phyloP scores from a whole-genome alignment of 148 eudicot species.

The Amaranthus cruentus region DNA sequence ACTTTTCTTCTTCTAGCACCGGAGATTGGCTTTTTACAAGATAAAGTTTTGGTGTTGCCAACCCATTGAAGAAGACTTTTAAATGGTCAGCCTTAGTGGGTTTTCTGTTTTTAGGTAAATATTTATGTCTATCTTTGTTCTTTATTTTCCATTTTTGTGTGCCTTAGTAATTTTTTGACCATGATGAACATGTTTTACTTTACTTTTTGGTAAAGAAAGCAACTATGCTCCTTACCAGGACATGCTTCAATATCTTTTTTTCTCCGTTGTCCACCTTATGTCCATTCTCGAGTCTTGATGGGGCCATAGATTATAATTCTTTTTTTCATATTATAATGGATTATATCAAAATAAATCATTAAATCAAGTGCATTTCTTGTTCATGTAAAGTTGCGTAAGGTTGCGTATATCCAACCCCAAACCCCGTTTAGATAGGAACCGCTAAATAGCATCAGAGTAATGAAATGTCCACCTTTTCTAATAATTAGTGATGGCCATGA shows the following conservation, averaged over 20 bases:
- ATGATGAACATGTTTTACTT: not conserved
- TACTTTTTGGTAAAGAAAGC: not conserved
- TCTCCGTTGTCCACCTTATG: not conserved
- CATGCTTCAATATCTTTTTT: not conserved
- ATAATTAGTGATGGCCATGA: too few relatives aligned
- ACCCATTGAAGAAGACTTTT: not conserved
- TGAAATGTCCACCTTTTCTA: too few relatives aligned
- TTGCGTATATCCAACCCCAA: too few relatives aligned
- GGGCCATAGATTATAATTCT: too few relatives aligned
- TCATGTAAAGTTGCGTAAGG: too few relatives aligned
- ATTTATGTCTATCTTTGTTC: not conserved
- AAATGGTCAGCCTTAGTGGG: slow-evolving; percentile 7
- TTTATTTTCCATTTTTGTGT: slow-evolving; percentile 6
- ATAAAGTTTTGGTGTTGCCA: not conserved
- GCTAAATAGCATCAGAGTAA: too few relatives aligned
- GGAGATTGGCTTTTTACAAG: not conserved
- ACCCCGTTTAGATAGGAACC: too few relatives aligned
- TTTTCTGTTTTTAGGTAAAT: not conserved
- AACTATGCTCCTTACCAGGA: not conserved
- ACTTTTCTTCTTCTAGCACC: not conserved
- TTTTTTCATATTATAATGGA: too few relatives aligned
- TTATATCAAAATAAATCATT: too few relatives aligned
- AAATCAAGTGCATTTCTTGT: too few relatives aligned
- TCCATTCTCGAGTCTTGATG: too few relatives aligned
- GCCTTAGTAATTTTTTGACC: slow-evolving; percentile 10